Evolutionary conservation across 2,329 filamentous ascomycete species (phyloP), one percentile per base, ranked within the genome.

Genomic region (Malbranchea zuffiana): DNA sequence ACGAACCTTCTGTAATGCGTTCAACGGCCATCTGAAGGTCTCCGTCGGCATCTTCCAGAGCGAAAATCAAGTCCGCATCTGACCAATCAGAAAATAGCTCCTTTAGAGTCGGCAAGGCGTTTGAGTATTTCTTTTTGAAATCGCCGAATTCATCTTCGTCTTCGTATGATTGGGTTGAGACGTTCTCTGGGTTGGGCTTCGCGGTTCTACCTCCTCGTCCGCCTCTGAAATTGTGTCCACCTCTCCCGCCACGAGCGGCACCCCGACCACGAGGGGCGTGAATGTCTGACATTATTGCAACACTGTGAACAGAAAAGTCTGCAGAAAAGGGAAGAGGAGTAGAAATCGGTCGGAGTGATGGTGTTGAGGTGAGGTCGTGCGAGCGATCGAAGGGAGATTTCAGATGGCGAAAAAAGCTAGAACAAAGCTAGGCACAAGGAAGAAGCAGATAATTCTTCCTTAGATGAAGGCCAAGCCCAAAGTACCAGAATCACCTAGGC

Each of bases 41-140:
- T 44, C 66, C 66, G 42, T 67, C 58, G 31, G 63, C 63, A 68
- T 98, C 90, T 62, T 93, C 78, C 42, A 98, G 72, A 44, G 87
- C 87, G 60, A 90, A 90, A 47, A 96, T 77, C 46, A 96, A 76
- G 61, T 96, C 88, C 61, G 87, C 84, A 55, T 94, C 84, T 51
- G 86, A 88, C 90, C 88, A 96, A 62, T 86, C 81, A 42, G 84
- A 78, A 68, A 94, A 95, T 67, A 96, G 79, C 61, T 94, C 87
- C 67, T 84, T 86, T 59, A 98, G 78, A 53, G 80, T 77, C 44
- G 71, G 70, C 51, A 94, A 74, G 66, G 88, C 83, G 54, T 69
- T 68, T 54, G 81, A 74, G 59, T 93, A 90, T 61, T 83, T 78
- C 70, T 84, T 86, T 74, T 92, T 92, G 58, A 96, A 77, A 65